These are phyloP conservation scores for Colletotrichum horii DNA, from an alignment of 2,329 filamentous ascomycete genomes.

Conservation along the genomic window DNA sequence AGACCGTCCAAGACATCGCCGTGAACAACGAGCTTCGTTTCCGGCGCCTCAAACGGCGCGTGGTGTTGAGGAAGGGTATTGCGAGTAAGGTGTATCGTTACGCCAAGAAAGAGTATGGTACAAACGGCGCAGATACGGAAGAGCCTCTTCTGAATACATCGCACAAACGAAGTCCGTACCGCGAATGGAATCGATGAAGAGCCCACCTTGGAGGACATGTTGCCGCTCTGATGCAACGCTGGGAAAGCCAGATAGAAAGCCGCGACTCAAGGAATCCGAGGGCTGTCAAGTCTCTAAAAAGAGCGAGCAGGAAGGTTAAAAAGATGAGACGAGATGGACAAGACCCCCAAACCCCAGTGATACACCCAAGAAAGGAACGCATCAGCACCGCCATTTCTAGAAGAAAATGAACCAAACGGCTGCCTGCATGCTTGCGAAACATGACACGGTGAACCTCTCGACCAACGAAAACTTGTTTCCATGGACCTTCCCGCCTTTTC, in stretches of 20 bases:
- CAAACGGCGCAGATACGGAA: slow-evolving; percentile 4
- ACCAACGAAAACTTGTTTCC: background rate
- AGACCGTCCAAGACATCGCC: slow-evolving; percentile 5
- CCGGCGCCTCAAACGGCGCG: slow-evolving; percentile 10
- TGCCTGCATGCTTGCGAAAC: background rate
- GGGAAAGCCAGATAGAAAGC: background rate
- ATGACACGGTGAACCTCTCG: background rate
- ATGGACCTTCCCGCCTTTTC: background rate
- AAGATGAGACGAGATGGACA: slow-evolving; percentile 13
- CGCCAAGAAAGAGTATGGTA: background rate
- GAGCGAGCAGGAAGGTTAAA: background rate
- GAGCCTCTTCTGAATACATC: slow-evolving; percentile 4
- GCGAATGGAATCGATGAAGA: background rate
- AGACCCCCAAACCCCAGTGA: background rate
- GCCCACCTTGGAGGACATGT: background rate
- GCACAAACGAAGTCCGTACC: background rate
- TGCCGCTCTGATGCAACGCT: background rate
- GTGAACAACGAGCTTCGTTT: slow-evolving; percentile 14
- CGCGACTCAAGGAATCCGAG: background rate
- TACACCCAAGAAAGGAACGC: background rate
- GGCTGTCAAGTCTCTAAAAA: background rate
- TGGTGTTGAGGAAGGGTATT: slow-evolving; percentile 4
- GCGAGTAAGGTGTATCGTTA: slow-evolving; percentile 1
- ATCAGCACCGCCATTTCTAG: background rate
- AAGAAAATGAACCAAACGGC: background rate